Base-by-base conservation (phyloP, 139 green algal species). In the Picocystis salinarum region DNA sequence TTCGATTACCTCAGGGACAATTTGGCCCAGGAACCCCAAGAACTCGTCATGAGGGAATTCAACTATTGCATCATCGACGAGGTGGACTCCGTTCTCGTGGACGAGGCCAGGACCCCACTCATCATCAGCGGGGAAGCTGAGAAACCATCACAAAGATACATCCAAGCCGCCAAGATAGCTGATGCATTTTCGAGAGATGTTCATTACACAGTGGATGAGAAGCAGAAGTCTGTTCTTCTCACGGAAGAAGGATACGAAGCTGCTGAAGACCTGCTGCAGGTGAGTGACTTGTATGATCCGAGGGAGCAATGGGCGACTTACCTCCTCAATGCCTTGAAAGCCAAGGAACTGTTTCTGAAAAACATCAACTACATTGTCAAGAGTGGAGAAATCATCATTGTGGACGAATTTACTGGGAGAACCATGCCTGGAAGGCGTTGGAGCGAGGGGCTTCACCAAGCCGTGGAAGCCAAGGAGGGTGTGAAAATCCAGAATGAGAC, bases 171-270 rank as follows among this genome's bases (percentile, higher is more conserved):
- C 28, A 85, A 94, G 70, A 68, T 95, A 25, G 83, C 86, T 0
- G 48, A 62, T 17, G 83, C 76, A 15, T 66, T 97, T 30, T 61
- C 61, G 34, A 46, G 49, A 2, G 85, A 85, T 31, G 46, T 89
- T 31, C 88, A 96, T 64, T 96, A 96, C 77, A 98, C 80, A 0
- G 87, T 95, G 45, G 88, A 98, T 45, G 88, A 98, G 73, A 98
- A 98, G 77, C 84, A 95, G 73, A 84, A 85, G 57, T 80, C 68
- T 39, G 70, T 95, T 27, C 58, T 96, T 48, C 62, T 98, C 23
- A 95, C 81, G 2, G 88, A 98, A 55, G 85, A 96, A 23, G 88
- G 88, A 3, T 98, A 96, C 51, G 87, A 95, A 61, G 87, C 83
- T 9, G 82, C 85, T 9, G 88, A 98, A 62, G 78, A 91, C 12